Percentiles rank a stretch among this genome's conserved stretches.
phyloP scores from a whole-genome alignment of 1,284 basidiomycete genomes.

The Malassezia vespertilionis region DNA sequence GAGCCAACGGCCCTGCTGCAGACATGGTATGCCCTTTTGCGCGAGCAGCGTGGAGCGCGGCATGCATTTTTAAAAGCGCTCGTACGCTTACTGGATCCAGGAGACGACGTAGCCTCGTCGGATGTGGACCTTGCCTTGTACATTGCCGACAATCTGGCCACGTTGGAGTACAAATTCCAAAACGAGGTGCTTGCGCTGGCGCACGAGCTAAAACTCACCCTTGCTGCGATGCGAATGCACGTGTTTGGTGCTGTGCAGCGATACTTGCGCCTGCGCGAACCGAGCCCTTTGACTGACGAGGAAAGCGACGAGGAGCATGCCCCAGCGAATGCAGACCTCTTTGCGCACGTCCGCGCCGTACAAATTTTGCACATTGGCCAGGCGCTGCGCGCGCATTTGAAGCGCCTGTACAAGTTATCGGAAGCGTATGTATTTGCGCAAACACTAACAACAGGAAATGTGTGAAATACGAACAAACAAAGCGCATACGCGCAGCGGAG shows the following conservation, averaged over 20 bases:
- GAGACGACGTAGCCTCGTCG: constrained; percentile 46
- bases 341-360: constrained; percentile 24
- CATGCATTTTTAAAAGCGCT: constrained; percentile 78
- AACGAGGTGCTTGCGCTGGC: constrained; percentile 83
- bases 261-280: constrained; percentile 23
- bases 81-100: constrained; percentile 65
- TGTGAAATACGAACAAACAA: constrained; percentile 32
- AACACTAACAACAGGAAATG: constrained; percentile 15
- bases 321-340: neutral
- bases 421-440: constrained; percentile 19
- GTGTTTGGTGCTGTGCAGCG: constrained; percentile 44
- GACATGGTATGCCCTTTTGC: constrained; percentile 77
- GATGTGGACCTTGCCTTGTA: constrained; percentile 63
- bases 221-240: constrained; percentile 76
- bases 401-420: constrained; percentile 29
- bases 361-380: constrained; percentile 25
- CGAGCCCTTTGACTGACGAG: constrained; percentile 18
- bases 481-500: constrained; percentile 27
- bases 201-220: constrained; percentile 63
- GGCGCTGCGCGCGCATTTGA: constrained; percentile 35
- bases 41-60: constrained; percentile 71
- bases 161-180: constrained; percentile 82
- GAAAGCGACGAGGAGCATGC: constrained; percentile 1
- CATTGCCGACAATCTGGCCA: constrained; percentile 83
- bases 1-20: constrained; percentile 62